Conservation (phyloP, 805 yeast genomes). For the Metschnikowia henanensis region DNA sequence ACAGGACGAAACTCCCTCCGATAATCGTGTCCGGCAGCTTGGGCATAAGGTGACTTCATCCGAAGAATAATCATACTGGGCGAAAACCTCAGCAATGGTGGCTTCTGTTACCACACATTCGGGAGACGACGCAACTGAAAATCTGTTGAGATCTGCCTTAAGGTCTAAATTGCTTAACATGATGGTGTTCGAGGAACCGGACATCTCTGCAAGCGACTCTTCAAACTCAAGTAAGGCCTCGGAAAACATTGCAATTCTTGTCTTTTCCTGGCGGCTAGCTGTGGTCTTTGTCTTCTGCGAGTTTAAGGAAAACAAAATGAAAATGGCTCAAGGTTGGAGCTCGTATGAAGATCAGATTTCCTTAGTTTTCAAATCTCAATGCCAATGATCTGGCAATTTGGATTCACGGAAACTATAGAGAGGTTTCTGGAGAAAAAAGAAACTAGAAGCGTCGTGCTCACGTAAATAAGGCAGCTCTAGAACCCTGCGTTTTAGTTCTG, state of each 20-base stretch:
- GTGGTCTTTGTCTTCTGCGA: not conserved
- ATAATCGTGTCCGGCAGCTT: constrained; percentile 9
- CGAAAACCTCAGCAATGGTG: constrained; percentile 7
- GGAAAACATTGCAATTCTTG: constrained; percentile 13
- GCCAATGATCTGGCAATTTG: no score
- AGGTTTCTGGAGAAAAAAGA: not conserved
- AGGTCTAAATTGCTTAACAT: constrained; percentile 19
- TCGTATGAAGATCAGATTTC: no score
- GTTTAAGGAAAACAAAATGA: not conserved
- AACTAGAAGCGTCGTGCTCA: not conserved
- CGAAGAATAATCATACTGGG: constrained; percentile 12
- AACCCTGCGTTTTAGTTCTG: no score
- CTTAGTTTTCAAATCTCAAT: no score
- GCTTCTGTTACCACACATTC: constrained; percentile 4
- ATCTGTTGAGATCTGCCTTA: constrained; percentile 20
- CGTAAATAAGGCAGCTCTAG: not conserved
- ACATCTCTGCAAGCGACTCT: constrained; percentile 19
- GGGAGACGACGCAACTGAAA: constrained; percentile 6
- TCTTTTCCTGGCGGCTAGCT: no score
- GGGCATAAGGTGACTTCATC: constrained; percentile 16
- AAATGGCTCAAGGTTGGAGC: no score
- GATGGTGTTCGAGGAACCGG: constrained; percentile 13
- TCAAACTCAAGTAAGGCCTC: constrained; percentile 21
- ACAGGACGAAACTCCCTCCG: constrained; percentile 7
- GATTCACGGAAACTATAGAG: not conserved